phyloP scores from a whole-genome alignment of 2,329 filamentous ascomycete species.

The Xylariomycetidae sp. region DNA sequence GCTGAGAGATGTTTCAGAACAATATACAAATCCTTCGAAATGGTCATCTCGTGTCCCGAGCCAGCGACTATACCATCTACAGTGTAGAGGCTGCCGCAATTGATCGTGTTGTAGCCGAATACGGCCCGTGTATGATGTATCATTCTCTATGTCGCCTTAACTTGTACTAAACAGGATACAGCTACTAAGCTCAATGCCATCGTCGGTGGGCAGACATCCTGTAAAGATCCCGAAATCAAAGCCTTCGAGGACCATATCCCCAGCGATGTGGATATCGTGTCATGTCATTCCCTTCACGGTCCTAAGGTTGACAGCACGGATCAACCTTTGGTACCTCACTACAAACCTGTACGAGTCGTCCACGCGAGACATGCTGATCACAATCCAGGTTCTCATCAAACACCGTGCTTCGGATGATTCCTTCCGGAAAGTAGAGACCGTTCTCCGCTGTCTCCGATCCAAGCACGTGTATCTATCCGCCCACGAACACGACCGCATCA shows the following conservation, averaged over 20 bases:
- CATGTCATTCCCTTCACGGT: slow-evolving; percentile 93
- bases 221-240: slow-evolving; percentile 92
- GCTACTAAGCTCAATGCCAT: slow-evolving; percentile 94
- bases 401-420: slow-evolving; percentile 78
- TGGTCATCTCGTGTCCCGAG: slow-evolving; percentile 91
- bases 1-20: slow-evolving; percentile 63
- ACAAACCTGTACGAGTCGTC: not conserved
- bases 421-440: slow-evolving; percentile 71
- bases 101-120: slow-evolving; percentile 78
- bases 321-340: slow-evolving; percentile 71
- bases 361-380: slow-evolving; percentile 2
- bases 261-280: slow-evolving; percentile 84
- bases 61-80: slow-evolving; percentile 98
- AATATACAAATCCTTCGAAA: slow-evolving; percentile 86
- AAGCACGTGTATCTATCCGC: slow-evolving; percentile 86
- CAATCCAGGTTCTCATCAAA: slow-evolving; percentile 68
- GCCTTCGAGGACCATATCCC: slow-evolving; percentile 91
- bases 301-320: slow-evolving; percentile 83
- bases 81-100: slow-evolving; percentile 94
- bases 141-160: slow-evolving; percentile 11
- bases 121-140: slow-evolving; percentile 76
- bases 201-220: slow-evolving; percentile 95
- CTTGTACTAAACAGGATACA: slow-evolving; percentile 31
- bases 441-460: slow-evolving; percentile 78
- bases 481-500: slow-evolving; percentile 89